Percentiles rank a stretch among this genome's conserved stretches.
Conservation (phyloP, 768 basidiomycete genomes). For the Lactarius evosmus region DNA sequence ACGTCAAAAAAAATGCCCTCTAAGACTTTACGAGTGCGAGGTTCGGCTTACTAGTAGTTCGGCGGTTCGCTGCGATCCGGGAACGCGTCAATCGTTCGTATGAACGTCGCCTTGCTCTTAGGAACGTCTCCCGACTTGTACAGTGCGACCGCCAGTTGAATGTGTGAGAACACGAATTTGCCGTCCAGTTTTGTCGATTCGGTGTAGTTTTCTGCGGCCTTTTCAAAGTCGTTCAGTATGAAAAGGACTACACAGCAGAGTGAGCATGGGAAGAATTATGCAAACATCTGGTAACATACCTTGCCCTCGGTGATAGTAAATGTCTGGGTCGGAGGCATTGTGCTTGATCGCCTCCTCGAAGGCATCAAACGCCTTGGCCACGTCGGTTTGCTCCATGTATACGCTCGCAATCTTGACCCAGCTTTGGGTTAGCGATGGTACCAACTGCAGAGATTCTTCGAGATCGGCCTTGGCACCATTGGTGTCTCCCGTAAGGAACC, state of each 20-base stretch:
- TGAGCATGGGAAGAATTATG: background rate
- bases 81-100: constrained; percentile 80
- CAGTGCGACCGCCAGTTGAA: constrained; percentile 94
- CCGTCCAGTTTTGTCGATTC: constrained; percentile 87
- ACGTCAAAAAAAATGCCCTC: constrained; percentile 10
- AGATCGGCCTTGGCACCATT: constrained; percentile 80
- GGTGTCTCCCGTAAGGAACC: constrained; percentile 87
- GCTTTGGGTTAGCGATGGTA: constrained; percentile 74
- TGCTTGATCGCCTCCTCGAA: constrained; percentile 87
- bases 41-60: constrained; percentile 86
- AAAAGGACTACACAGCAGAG: constrained; percentile 63
- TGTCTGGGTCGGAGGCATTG: constrained; percentile 85
- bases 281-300: constrained; percentile 42
- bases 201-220: constrained; percentile 88
- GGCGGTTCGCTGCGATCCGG: constrained; percentile 83
- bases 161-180: constrained; percentile 92
- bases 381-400: constrained; percentile 91
- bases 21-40: background rate
- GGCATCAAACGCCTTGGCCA: constrained; percentile 78
- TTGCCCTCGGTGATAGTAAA: constrained; percentile 98
- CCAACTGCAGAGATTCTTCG: constrained; percentile 65
- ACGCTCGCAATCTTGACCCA: constrained; percentile 97
- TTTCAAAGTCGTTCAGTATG: constrained; percentile 85
- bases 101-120: constrained; percentile 88
- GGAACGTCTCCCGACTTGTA: constrained; percentile 83